phyloP scores from a whole-genome alignment of 805 yeast species.

The Jamesozyma rosinii region DNA sequence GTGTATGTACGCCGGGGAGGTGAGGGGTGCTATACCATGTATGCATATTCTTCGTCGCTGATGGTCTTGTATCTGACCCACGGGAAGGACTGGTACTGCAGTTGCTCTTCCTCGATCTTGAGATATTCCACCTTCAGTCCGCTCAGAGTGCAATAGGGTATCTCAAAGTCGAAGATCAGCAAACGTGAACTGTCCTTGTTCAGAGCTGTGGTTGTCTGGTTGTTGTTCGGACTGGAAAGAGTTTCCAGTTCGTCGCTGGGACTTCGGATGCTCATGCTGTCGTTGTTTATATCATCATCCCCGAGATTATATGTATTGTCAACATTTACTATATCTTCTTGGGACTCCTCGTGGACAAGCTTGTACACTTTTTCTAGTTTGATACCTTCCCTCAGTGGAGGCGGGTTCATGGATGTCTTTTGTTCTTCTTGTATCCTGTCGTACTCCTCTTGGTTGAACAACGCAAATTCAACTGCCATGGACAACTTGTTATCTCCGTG shows the following conservation, averaged over 20 bases:
- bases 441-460: constrained; percentile 26
- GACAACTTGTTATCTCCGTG: constrained; percentile 42
- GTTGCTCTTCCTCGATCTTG: constrained; percentile 52
- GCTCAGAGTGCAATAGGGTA: constrained; percentile 56
- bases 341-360: constrained; percentile 20
- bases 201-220: background rate
- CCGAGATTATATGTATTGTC: background rate
- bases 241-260: background rate
- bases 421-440: constrained; percentile 18
- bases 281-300: background rate
- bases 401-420: constrained; percentile 31
- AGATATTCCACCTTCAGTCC: constrained; percentile 60
- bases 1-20: no score
- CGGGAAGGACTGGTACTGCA: constrained; percentile 62
- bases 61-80: constrained; percentile 60
- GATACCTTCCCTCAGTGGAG: constrained; percentile 29
- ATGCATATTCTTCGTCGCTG: constrained; percentile 34
- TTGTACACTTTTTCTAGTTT: constrained; percentile 28
- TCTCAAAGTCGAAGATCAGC: constrained; percentile 48
- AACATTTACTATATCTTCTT: background rate
- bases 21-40: constrained; percentile 6
- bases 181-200: constrained; percentile 4
- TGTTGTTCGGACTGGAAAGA: background rate
- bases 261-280: background rate
- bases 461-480: constrained; percentile 47